Evolutionary conservation across 305 asterid genomes (phyloP).

Genomic region (Solanum hybrid): DNA sequence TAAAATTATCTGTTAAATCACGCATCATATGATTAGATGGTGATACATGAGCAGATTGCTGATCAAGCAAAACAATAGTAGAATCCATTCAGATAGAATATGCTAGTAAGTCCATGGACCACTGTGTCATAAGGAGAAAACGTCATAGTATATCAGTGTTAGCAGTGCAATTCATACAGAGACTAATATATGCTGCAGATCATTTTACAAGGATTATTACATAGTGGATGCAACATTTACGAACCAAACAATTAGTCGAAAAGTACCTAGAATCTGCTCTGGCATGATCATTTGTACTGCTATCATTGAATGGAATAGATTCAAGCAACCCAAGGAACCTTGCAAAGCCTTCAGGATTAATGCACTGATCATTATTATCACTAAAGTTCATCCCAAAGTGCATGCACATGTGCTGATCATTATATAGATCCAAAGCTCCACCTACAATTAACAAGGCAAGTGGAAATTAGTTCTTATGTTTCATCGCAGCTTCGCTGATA

Average conservation of each 20-base stretch:
- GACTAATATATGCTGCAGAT: not conserved
- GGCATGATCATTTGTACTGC: slow-evolving; percentile 54
- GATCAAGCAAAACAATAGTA: not conserved
- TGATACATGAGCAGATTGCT: not conserved
- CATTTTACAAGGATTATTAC: not conserved
- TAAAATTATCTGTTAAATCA: not conserved
- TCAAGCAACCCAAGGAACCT: slow-evolving; percentile 86
- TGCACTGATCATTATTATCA: slow-evolving; percentile 65
- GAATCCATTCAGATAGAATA: not conserved
- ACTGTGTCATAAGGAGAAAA: not conserved
- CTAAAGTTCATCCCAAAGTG: slow-evolving; percentile 48
- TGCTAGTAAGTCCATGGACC: not conserved
- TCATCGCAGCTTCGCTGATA: not conserved
- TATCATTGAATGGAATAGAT: slow-evolving; percentile 70
- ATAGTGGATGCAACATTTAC: not conserved
- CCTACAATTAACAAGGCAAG: slow-evolving; percentile 36
- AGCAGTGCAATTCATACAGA: not conserved
- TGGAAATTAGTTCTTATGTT: slow-evolving; percentile 1
- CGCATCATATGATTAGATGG: not conserved
- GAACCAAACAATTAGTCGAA: not conserved
- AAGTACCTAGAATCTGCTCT: slow-evolving; percentile 59
- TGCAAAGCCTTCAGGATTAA: slow-evolving; percentile 72
- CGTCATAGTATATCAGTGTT: not conserved
- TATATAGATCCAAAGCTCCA: slow-evolving; percentile 51
- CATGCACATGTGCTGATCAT: slow-evolving; percentile 57